A percentile compares a stretch with the other conserved stretches of the same genome.
phyloP scores from a whole-genome alignment of 148 eudicot species.

The Polygonum maritimum region DNA sequence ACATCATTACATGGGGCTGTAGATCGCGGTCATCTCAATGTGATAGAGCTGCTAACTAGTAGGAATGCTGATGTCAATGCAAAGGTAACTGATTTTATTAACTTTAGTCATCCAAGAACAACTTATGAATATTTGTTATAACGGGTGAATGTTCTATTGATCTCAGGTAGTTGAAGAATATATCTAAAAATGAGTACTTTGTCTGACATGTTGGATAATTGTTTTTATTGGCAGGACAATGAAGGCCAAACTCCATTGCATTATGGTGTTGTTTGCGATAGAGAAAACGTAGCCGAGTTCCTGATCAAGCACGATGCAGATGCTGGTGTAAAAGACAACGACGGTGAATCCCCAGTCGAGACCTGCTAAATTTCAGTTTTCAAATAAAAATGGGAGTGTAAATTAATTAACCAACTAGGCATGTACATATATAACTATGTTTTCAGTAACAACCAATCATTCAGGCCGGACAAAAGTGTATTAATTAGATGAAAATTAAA shows the following conservation, averaged over 20 bases:
- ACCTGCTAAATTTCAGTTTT: neutral
- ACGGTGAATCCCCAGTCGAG: constrained; percentile 49
- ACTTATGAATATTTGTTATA: neutral
- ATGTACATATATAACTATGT: too few species aligned
- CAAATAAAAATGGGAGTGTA: too few species aligned
- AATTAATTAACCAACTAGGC: too few species aligned
- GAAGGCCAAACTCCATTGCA: constrained; percentile 93
- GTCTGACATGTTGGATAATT: too few species aligned
- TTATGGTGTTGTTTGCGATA: constrained; percentile 89
- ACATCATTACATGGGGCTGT: constrained; percentile 98
- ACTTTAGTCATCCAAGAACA: neutral
- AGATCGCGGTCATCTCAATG: constrained; percentile 76
- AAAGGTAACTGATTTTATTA: constrained; percentile 37
- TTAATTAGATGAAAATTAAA: too few species aligned
- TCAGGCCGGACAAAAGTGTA: too few species aligned
- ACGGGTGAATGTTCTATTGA: too few species aligned
- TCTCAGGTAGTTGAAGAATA: too few species aligned
- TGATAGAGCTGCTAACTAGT: constrained; percentile 52
- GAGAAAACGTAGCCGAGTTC: constrained; percentile 65
- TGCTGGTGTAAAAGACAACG: constrained; percentile 43
- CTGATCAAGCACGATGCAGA: constrained; percentile 73
- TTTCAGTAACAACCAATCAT: too few species aligned
- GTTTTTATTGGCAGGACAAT: constrained; percentile 44
- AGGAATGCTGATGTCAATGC: constrained; percentile 71
- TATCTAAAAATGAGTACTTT: too few species aligned